Evolutionary conservation across 2,329 filamentous ascomycete species (phyloP), one percentile per base, ranked within the genome.

Genomic region (Neofusicoccum umdonicola): DNA sequence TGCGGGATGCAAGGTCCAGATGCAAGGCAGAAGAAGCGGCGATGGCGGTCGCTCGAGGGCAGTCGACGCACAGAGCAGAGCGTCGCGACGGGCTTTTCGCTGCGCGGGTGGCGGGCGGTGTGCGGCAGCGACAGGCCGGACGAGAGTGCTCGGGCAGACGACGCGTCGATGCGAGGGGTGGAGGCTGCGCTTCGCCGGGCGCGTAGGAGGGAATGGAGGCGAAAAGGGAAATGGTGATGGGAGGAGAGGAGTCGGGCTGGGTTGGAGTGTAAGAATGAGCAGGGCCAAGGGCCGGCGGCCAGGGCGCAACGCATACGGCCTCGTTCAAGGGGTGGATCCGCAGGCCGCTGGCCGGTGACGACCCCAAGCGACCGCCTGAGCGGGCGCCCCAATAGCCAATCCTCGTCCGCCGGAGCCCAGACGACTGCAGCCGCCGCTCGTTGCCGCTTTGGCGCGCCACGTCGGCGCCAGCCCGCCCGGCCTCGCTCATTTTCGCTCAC

Each of bases 121-220:
- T 37, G 57, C 42, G 34, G 58, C 58, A 62, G 58, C 58, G 47
- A 41, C 52, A 17, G 31, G 42, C 41, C 56, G 31, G 56, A 47
- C 54, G 41, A 37, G 31, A 47, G 19, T 60, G 56, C 56, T 60
- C 42, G 45, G 17, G 44, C 58, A 50, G 44, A 35, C 57, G 56
- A 60, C 56, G 56, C 56, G 56, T 60, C 56, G 57, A 47, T 37
- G 56, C 56, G 41, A 60, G 56, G 37, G 58, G 22, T 62, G 58
- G 58, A 61, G 57, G 57, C n/a, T 50, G 58, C 58, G 58, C 58
- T 62, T 62, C 47, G 58, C 58, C 58, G 19, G 58, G 47, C 44
- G 58, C 58, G 56, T 41, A 15, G 44, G 58, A 47, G 56, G 58
- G 58, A 62, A 13, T 19, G 58, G 58, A 62, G 58, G 58, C 58